Evolutionary conservation across 257 asterid species (phyloP).

Genomic region (Solanum chaucha): DNA sequence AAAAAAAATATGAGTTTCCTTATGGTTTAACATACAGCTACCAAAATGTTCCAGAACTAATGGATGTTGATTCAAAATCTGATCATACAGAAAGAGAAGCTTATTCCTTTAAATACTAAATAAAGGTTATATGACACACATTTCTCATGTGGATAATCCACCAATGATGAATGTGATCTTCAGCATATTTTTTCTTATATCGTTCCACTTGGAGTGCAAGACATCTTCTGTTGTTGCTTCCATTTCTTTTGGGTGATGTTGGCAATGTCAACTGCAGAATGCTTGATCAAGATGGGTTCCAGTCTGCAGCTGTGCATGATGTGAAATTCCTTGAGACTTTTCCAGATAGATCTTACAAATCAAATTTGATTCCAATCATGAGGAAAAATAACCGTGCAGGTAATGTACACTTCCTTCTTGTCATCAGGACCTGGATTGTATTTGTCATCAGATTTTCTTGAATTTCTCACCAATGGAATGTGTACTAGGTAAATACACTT

Average conservation of each 20-base stretch:
- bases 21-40: not conserved
- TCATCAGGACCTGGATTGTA: not conserved
- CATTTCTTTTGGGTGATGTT: not conserved
- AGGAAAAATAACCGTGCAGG: conserved; percentile 83
- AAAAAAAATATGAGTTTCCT: not conserved
- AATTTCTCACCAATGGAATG: not conserved
- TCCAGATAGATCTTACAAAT: conserved; percentile 81
- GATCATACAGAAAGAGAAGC: not conserved
- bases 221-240: not conserved
- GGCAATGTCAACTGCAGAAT: conserved; percentile 29
- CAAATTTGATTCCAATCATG: conserved; percentile 82
- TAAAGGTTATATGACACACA: not conserved
- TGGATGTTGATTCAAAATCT: not conserved
- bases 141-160: not conserved
- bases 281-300: conserved; percentile 91
- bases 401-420: conserved; percentile 8
- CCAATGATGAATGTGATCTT: not conserved
- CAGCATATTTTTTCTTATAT: not conserved
- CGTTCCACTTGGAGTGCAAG: not conserved
- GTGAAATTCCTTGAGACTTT: conserved; percentile 65
- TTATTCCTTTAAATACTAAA: not conserved
- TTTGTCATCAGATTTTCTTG: not conserved
- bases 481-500: conserved; percentile 63
- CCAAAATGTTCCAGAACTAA: not conserved
- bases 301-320: conserved; percentile 80